Evolutionary conservation across 2,329 filamentous ascomycete genomes (phyloP), one percentile per base, ranked within the genome.

Genomic region (Rutstroemia sp.): DNA sequence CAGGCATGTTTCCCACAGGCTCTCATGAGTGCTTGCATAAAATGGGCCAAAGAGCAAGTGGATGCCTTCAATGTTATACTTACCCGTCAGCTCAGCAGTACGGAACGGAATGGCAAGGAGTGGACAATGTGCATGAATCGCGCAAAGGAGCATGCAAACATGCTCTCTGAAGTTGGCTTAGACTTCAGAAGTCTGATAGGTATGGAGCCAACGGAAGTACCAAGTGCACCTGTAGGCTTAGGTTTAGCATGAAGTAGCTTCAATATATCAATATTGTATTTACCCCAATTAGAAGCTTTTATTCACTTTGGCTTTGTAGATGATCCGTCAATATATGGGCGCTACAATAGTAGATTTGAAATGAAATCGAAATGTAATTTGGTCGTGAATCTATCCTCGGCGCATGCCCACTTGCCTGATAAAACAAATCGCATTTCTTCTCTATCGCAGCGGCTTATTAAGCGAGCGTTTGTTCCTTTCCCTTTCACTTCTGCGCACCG

Each of bases 11-110:
- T 97, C 69, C 86, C 91, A 10, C 80, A 89, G 25, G 78, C 84
- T 14, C 89, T 94, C 76, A 95, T 94, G 80, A 95, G 90, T 66
- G 91, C 92, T 0, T 95, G 91, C 65, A 92, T 99, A 65, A 95
- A 92, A 69, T 99, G 94, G 94, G 92, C 91, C n/a, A 97, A 96
- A 72, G 87, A 94, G 65, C 86, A 95, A 69, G 84, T 97, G 1
- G 92, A 96, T 65, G 84, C 84, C 2, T 97, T 97, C 76, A 97
- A 96, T 66, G 79, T 78, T 47, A 84, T 94, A 51, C 76, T 99
- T 39, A 83, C 80, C 38, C 79, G 92, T 58, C 94, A 97, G 73
- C 76, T 99, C 59, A 95, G 90, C 72, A 91, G 88, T 68, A 88
- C 94, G 2, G 87, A 95, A 59, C 80, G 78, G 50, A 84, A 81